A percentile compares a stretch with the other conserved stretches of the same genome.
Evolutionary conservation across 108 stramenopile species (phyloP).

Genomic region (Mediolabrus comicus): DNA sequence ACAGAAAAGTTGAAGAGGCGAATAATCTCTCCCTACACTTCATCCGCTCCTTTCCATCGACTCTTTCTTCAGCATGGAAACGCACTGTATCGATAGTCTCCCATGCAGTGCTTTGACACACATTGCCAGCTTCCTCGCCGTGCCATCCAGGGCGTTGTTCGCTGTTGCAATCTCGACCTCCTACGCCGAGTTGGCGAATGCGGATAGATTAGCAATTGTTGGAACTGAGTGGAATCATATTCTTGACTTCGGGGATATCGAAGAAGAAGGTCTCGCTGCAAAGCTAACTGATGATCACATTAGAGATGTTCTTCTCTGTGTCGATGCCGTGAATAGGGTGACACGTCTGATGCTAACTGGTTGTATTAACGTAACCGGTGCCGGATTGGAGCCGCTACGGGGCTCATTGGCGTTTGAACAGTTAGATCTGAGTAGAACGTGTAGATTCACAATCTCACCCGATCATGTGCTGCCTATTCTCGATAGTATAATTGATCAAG

Average conservation of each 20-base stretch:
- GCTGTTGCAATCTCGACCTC: neutral
- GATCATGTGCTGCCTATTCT: neutral
- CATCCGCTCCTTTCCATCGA: too few species aligned
- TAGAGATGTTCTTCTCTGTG: neutral
- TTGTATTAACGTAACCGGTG: conserved; percentile 13
- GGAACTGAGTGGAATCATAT: neutral
- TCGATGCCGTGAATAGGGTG: neutral
- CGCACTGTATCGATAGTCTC: too few species aligned
- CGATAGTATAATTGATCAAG: neutral
- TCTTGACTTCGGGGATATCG: conserved; percentile 17
- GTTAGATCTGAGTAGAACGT: conserved; percentile 10
- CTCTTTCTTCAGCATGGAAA: too few species aligned
- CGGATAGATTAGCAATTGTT: neutral
- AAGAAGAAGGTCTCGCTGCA: neutral
- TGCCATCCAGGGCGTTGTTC: neutral
- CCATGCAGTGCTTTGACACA: too few species aligned
- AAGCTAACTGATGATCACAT: conserved; percentile 25
- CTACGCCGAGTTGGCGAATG: neutral
- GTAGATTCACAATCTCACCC: too few species aligned
- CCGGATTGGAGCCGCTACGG: conserved; percentile 6
- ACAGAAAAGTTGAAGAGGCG: too few species aligned
- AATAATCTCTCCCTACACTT: too few species aligned
- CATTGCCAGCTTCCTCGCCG: neutral
- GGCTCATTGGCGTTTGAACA: conserved; percentile 4
- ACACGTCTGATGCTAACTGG: neutral